phyloP scores from a whole-genome alignment of 352 stramenopile species.

The Plasmopara viticola region DNA sequence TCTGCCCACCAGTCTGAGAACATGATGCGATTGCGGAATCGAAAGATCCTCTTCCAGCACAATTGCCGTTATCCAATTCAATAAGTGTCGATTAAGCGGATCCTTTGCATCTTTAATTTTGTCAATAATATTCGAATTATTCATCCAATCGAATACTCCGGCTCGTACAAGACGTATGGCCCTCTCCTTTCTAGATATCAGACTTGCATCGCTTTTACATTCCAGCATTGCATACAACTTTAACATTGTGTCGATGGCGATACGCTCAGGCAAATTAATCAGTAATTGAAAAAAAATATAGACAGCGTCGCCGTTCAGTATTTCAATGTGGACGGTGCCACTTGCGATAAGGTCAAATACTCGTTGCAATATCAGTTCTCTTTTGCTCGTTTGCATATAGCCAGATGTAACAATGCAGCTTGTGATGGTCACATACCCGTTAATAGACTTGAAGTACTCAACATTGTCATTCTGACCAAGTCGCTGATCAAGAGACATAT shows the following conservation, averaged over 20 bases:
- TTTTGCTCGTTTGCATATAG: constrained; percentile 31
- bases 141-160: constrained; percentile 53
- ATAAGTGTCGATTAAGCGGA: constrained; percentile 28
- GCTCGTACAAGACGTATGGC: constrained; percentile 37
- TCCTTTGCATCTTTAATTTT: constrained; percentile 29
- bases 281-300: constrained; percentile 48
- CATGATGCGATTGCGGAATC: constrained; percentile 45
- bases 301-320: constrained; percentile 51
- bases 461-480: constrained; percentile 20
- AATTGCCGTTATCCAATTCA: constrained; percentile 38
- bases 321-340: constrained; percentile 33
- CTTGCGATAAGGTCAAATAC: constrained; percentile 59
- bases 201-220: constrained; percentile 30
- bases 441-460: constrained; percentile 36
- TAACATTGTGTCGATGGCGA: constrained; percentile 26
- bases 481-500: constrained; percentile 35
- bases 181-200: constrained; percentile 47
- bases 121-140: constrained; percentile 27
- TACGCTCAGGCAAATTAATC: constrained; percentile 23
- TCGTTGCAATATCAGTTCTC: constrained; percentile 35
- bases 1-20: constrained; percentile 44
- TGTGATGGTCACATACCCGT: constrained; percentile 43
- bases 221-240: constrained; percentile 43
- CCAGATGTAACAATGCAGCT: constrained; percentile 53
- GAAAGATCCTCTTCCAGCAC: constrained; percentile 40